A percentile compares a stretch with the other conserved stretches of the same genome.
phyloP scores from a whole-genome alignment of 305 asterid genomes.

The Solanum chacoense region DNA sequence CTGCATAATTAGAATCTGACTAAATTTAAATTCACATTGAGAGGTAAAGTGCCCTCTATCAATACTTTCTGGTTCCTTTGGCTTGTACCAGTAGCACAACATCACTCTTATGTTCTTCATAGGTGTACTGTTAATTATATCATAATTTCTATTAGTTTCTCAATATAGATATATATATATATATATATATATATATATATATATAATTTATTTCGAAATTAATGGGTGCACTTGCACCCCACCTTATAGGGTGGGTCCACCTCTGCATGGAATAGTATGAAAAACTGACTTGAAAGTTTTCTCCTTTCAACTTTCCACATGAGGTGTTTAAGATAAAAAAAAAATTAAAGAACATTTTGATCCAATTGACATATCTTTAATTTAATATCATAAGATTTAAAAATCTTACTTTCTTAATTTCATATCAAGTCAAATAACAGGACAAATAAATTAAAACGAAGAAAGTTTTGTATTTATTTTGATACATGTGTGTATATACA shows the following conservation, averaged over 20 bases:
- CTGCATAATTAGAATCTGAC: neutral
- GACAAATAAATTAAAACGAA: neutral
- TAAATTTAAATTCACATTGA: neutral
- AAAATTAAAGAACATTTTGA: neutral
- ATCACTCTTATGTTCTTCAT: neutral
- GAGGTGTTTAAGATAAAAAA: neutral
- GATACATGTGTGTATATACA: slow-evolving; percentile 6
- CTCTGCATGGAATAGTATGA: neutral
- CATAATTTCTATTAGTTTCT: too few species aligned
- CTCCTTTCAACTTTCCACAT: neutral
- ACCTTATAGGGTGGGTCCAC: neutral
- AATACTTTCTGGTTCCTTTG: neutral
- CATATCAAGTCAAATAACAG: neutral
- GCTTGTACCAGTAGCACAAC: neutral
- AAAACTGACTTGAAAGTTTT: neutral
- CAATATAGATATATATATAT: too few species aligned
- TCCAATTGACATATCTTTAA: neutral
- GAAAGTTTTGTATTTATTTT: neutral
- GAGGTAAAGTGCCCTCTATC: neutral
- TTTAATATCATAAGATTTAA: neutral
- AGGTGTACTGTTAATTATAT: neutral
- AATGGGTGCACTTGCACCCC: neutral
- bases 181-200: too few species aligned
- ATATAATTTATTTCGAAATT: too few species aligned
- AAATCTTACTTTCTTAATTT: neutral